Percentiles rank a stretch among this genome's conserved stretches.
phyloP scores from a whole-genome alignment of 108 stramenopile species.

The Epithemia pelagica region DNA sequence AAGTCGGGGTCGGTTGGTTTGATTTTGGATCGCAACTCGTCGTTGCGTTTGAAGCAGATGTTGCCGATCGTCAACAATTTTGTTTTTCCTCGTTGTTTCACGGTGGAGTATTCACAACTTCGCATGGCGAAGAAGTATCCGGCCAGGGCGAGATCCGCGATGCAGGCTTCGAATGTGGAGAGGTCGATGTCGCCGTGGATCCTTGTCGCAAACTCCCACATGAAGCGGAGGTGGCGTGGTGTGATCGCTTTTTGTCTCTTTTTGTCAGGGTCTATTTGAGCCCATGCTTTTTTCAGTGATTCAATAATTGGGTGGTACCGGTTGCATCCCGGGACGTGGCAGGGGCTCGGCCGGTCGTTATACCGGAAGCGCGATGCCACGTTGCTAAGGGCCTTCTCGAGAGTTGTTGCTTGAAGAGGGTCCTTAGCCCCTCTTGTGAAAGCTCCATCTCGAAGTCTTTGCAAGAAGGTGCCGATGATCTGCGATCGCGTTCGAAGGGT shows the following conservation, averaged over 20 bases:
- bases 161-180: background rate
- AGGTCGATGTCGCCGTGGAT: background rate
- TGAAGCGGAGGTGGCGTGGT: background rate
- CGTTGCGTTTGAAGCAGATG: background rate
- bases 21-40: background rate
- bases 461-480: background rate
- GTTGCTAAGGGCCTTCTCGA: background rate
- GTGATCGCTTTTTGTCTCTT: background rate
- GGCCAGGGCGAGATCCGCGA: background rate
- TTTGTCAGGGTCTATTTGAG: background rate
- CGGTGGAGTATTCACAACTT: background rate
- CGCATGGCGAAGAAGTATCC: background rate
- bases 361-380: background rate
- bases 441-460: background rate
- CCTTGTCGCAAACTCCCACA: too few species aligned
- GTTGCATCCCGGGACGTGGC: background rate
- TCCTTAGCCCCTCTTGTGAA: background rate
- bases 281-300: background rate
- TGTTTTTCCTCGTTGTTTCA: background rate
- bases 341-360: conserved; percentile 1
- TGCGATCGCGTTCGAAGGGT: background rate
- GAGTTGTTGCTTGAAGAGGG: background rate
- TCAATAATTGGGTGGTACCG: background rate
- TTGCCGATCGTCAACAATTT: background rate
- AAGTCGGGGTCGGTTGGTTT: background rate